Conservation (phyloP, 208 protist species). For the Chromosphaera perkinsii region DNA sequence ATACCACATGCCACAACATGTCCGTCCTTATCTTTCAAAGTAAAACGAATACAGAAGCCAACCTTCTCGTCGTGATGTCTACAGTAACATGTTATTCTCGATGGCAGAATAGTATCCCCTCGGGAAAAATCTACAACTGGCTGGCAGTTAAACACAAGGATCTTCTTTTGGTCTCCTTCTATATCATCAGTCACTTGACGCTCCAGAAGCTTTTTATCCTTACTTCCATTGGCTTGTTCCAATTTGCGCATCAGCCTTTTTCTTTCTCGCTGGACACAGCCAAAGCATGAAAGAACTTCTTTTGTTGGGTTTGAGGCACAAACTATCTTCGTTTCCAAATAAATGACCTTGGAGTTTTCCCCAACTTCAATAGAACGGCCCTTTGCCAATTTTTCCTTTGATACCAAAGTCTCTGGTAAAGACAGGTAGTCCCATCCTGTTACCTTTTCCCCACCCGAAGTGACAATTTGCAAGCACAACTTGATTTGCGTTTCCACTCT, state of each 20-base stretch:
- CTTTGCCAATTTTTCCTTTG: background rate
- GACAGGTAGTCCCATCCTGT: slow-evolving; percentile 2
- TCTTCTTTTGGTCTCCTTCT: background rate
- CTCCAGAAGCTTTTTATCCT: background rate
- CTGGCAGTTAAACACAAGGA: slow-evolving; percentile 21
- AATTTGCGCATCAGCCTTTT: slow-evolving; percentile 2
- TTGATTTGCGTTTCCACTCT: slow-evolving; percentile 32
- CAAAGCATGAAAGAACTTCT: slow-evolving; percentile 1
- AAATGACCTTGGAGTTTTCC: slow-evolving; percentile 1
- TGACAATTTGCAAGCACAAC: slow-evolving; percentile 21
- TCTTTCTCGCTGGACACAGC: slow-evolving; percentile 13
- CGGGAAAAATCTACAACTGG: background rate
- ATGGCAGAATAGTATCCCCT: slow-evolving; percentile 23
- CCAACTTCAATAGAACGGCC: background rate
- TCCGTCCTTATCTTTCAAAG: background rate
- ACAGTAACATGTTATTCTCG: slow-evolving; percentile 36
- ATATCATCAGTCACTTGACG: background rate
- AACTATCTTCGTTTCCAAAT: slow-evolving; percentile 4
- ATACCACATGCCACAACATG: slow-evolving; percentile 8
- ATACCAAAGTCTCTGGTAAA: background rate
- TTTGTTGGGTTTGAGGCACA: slow-evolving; percentile 2
- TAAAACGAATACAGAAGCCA: slow-evolving; percentile 22
- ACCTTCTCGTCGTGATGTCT: slow-evolving; percentile 27
- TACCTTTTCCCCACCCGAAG: background rate
- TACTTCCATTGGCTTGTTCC: slow-evolving; percentile 4